A percentile compares a stretch with the other conserved stretches of the same genome.
These are phyloP conservation scores for Pseudonitzschia multiseries DNA, from an alignment of 108 stramenopile genomes.

Conservation along the genomic window DNA sequence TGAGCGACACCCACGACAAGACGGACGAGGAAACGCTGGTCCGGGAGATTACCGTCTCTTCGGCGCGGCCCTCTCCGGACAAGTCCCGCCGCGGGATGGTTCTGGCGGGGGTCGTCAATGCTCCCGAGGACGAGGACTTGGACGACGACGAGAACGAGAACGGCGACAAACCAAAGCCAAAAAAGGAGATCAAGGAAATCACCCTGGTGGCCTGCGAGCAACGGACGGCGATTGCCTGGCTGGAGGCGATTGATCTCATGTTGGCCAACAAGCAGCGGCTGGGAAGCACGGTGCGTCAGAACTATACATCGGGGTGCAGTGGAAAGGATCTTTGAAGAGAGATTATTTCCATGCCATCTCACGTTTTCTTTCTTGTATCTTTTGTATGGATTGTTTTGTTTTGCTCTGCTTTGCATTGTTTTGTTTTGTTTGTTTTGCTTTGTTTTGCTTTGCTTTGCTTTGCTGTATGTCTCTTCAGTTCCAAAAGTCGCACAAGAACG, in stretches of 20 bases:
- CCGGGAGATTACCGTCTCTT: conserved; percentile 49
- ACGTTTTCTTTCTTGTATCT: not conserved
- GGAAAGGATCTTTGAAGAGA: no score
- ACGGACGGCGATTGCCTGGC: conserved; percentile 80
- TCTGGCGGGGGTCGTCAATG: conserved; percentile 35
- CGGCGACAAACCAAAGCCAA: conserved; percentile 38
- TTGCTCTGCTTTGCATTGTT: not conserved
- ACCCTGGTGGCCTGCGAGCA: conserved; percentile 82
- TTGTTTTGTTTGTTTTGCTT: not conserved
- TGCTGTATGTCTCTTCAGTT: not conserved
- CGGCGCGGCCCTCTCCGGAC: conserved; percentile 53
- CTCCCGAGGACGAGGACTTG: not conserved
- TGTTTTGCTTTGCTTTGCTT: not conserved
- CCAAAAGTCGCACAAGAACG: conserved; percentile 5
- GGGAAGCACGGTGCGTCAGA: conserved; percentile 9
- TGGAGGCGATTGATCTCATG: conserved; percentile 83
- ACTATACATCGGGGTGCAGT: not conserved
- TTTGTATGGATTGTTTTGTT: conserved; percentile 4
- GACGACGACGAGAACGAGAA: conserved; percentile 5
- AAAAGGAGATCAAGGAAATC: not conserved
- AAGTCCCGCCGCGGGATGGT: conserved; percentile 56
- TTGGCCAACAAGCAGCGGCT: conserved; percentile 43
- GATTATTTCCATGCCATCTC: no score
- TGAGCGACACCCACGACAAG: conserved; percentile 54
- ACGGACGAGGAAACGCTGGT: conserved; percentile 54